Evolutionary conservation across 176 grass and related monocot genomes (phyloP).

Genomic region (Lolium perenne): DNA sequence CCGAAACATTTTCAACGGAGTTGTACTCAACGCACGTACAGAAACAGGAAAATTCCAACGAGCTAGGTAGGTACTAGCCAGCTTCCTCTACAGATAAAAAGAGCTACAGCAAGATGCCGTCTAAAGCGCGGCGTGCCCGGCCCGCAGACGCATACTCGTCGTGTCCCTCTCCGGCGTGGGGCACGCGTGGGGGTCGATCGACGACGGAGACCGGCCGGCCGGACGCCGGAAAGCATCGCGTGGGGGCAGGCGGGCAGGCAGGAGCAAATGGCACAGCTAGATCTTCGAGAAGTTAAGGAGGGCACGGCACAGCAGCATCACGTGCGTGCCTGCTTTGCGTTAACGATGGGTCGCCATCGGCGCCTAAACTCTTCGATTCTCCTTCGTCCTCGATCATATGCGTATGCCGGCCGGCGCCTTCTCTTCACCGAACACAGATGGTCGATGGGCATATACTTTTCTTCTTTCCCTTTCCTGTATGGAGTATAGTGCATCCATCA

Average conservation of each 20-base stretch:
- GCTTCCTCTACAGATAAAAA: neutral
- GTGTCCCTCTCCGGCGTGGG: neutral
- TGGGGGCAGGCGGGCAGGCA: slow-evolving; percentile 32
- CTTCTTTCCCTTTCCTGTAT: neutral
- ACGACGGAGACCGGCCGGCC: slow-evolving; percentile 15
- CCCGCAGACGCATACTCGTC: neutral
- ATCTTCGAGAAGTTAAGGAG: slow-evolving; percentile 13
- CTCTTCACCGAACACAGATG: neutral
- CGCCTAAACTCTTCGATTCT: neutral
- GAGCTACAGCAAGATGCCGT: neutral
- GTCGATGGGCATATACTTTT: neutral
- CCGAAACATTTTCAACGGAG: neutral
- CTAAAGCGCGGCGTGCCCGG: neutral
- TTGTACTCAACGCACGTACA: slow-evolving; percentile 1
- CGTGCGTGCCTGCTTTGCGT: slow-evolving; percentile 32
- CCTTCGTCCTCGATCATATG: slow-evolving; percentile 17
- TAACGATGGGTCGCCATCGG: slow-evolving; percentile 27
- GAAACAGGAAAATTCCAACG: slow-evolving; percentile 10
- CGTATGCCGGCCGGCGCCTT: slow-evolving; percentile 9
- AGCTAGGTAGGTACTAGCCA: neutral
- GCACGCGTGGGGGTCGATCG: neutral
- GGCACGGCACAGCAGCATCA: slow-evolving; percentile 40
- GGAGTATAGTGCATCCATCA: too few relatives aligned
- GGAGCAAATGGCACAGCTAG: slow-evolving; percentile 42
- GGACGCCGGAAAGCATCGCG: slow-evolving; percentile 8